Conservation (phyloP, 768 basidiomycete genomes). For the Termitomyces sp. region DNA sequence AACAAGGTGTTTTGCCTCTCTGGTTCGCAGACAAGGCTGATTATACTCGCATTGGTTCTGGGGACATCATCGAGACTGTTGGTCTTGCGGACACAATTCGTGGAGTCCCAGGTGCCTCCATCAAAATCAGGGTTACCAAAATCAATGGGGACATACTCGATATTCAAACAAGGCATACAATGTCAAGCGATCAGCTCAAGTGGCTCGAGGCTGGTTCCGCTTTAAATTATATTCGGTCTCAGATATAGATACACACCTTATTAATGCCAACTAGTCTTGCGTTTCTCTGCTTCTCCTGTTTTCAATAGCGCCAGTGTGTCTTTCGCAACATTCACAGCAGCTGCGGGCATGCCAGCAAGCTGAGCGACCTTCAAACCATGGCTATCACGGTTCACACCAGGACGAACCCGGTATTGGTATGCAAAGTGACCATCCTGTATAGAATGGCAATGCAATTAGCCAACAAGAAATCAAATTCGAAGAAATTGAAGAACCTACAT, state of each 20-base stretch:
- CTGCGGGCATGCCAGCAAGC: constrained; percentile 76
- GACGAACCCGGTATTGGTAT: constrained; percentile 76
- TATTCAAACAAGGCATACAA: constrained; percentile 79
- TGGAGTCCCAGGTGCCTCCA: constrained; percentile 39
- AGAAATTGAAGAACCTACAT: constrained; percentile 45
- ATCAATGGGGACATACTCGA: constrained; percentile 58
- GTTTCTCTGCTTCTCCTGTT: constrained; percentile 13
- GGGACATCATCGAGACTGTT: constrained; percentile 78
- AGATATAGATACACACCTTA: constrained; percentile 32
- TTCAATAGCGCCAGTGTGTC: constrained; percentile 43
- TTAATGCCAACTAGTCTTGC: not conserved
- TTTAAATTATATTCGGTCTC: constrained; percentile 81
- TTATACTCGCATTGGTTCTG: constrained; percentile 79
- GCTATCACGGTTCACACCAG: constrained; percentile 87
- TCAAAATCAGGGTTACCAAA: constrained; percentile 66
- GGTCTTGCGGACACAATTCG: constrained; percentile 73
- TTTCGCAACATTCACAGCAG: constrained; percentile 59
- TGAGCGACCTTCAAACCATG: constrained; percentile 90
- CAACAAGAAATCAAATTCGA: not conserved
- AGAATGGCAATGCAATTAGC: not conserved
- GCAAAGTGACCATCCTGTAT: constrained; percentile 71
- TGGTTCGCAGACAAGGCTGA: constrained; percentile 88
- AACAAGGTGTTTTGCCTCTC: constrained; percentile 96
- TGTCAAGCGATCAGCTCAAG: constrained; percentile 85
- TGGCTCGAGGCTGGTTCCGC: constrained; percentile 91